Conservation (phyloP, 2,329 filamentous ascomycete genomes). For the Ceratocystis cubensis region DNA sequence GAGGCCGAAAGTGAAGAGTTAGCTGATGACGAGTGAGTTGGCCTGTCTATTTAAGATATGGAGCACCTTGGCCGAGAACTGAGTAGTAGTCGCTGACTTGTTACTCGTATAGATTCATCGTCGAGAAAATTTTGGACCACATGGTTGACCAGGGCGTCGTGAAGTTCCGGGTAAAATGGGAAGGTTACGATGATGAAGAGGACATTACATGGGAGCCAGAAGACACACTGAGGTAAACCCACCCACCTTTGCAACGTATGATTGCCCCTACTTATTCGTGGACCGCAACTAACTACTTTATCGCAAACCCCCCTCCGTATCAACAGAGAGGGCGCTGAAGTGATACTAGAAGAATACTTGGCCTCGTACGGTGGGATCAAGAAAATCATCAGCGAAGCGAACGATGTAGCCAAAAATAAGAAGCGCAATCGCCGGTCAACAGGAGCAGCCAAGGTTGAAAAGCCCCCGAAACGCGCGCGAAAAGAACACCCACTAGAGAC, state of each 20-base stretch:
- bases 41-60: neutral
- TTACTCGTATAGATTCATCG: constrained; percentile 46
- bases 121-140: constrained; percentile 61
- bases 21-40: constrained; percentile 34
- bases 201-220: constrained; percentile 73
- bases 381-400: constrained; percentile 39
- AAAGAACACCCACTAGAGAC: constrained; percentile 38
- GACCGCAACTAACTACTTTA: too few species aligned
- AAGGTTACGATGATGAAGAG: constrained; percentile 56
- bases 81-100: neutral
- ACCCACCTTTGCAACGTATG: too few species aligned
- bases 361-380: constrained; percentile 50
- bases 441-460: constrained; percentile 27
- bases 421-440: constrained; percentile 44
- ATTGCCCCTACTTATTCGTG: too few species aligned
- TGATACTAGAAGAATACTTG: constrained; percentile 54
- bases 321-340: constrained; percentile 42
- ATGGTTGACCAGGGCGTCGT: constrained; percentile 43
- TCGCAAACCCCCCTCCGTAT: neutral
- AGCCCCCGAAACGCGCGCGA: constrained; percentile 33
- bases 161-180: constrained; percentile 66
- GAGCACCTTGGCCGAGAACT: neutral
- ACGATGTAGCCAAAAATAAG: constrained; percentile 39
- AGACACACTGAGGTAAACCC: constrained; percentile 48
- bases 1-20: constrained; percentile 30